Evolutionary conservation across 192 early-diverging fungal genomes (phyloP), one percentile per base, ranked within the genome.

Genomic region (Coemansia umbellata): DNA sequence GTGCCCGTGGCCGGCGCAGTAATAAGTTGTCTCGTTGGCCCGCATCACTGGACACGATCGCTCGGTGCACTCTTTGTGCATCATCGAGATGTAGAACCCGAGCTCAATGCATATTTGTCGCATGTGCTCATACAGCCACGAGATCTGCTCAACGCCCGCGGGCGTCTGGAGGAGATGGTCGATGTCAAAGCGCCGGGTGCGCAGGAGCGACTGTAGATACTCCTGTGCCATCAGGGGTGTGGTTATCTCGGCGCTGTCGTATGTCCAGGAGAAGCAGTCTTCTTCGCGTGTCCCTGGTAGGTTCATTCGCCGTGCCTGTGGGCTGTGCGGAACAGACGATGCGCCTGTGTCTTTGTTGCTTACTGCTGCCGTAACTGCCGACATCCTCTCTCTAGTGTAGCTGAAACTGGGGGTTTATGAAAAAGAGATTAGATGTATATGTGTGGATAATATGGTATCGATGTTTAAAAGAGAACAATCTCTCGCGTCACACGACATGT

Each of bases 41-140:
- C 91, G 87, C 96, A 98, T 98, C 33, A 93, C 85, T 1, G 90
- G 89, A 59, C 96, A 98, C 4, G 73, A 64, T 22, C 80, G 74
- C 2, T 74, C 58, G 0, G 85, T 92, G 61, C 91, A 94, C 54
- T 96, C 94, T 13, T 57, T 31, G 61, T 82, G 82, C 22, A 97
- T 63, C 36, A 83, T 57, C 0, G 84, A 78, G 8, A 95, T 66
- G 26, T 94, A 80, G 60, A 80, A 81, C 53, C 86, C 88, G 24
- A 98, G 75, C 61, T 96, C 90, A 21, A 90, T 69, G 55, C 92
- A 95, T 5, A 92, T 61, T 64, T 91, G 91, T 84, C 92, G 80
- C 57, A 95, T 70, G 55, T 95, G 93, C 60, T 95, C 92, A 58
- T 88, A 93, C 37, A 90, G 87, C 95, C 95, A 97, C 1, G 84